Percentiles rank a stretch among this genome's conserved stretches.
Conservation (phyloP, 202 grass and related monocot species). For the Setaria viridis region DNA sequence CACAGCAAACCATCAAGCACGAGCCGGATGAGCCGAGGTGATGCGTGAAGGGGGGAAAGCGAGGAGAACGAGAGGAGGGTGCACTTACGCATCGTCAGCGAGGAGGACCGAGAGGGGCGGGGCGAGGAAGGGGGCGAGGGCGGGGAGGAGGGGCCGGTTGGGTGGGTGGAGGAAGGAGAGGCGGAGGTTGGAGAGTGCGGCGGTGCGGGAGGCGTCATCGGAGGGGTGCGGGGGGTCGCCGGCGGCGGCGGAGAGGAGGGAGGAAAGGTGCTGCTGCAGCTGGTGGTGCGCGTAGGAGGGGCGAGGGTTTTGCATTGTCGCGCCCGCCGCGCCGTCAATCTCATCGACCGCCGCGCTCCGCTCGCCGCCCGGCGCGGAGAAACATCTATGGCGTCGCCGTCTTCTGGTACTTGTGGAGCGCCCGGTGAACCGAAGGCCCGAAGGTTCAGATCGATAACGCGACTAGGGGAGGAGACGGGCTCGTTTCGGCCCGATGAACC, state of each 20-base stretch:
- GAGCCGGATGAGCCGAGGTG: not conserved
- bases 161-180: slow-evolving; percentile 82
- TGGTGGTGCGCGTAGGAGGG: slow-evolving; percentile 77
- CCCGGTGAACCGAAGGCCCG: not conserved
- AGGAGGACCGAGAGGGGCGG: slow-evolving; percentile 81
- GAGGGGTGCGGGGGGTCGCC: slow-evolving; percentile 55
- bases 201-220: slow-evolving; percentile 64
- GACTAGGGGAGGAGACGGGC: not conserved
- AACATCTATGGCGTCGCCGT: not conserved
- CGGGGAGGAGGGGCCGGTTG: slow-evolving; percentile 75
- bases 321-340: slow-evolving; percentile 32
- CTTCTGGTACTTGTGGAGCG: not conserved
- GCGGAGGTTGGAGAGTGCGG: slow-evolving; percentile 83
- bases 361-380: slow-evolving; percentile 24
- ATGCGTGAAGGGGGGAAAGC: not conserved
- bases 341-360: slow-evolving; percentile 38
- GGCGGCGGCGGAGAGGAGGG: slow-evolving; percentile 77
- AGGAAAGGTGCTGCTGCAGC: slow-evolving; percentile 81
- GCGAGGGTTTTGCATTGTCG: slow-evolving; percentile 79
- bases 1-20: slow-evolving; percentile 6
- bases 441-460: slow-evolving; percentile 1
- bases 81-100: slow-evolving; percentile 80
- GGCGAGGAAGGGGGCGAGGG: slow-evolving; percentile 76
- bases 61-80: not conserved
- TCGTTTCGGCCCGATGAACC: too few species aligned